Conservation (phyloP, 768 basidiomycete genomes). For the Neoboletus magnificus region DNA sequence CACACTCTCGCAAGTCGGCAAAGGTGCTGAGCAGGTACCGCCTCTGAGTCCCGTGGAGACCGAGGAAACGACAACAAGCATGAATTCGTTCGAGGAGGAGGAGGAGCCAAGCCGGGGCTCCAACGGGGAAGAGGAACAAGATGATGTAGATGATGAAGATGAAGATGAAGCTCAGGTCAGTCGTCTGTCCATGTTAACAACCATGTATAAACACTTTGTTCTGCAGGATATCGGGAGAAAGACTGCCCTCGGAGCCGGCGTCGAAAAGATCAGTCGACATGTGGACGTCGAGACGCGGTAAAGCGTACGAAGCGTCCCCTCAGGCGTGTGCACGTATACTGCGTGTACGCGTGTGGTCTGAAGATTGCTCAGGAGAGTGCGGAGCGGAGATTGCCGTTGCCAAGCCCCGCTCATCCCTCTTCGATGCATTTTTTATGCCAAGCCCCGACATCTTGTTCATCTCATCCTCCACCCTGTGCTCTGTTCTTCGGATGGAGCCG, state of each 20-base stretch:
- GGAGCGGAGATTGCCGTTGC: slow-evolving; percentile 1
- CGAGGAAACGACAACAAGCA: slow-evolving; percentile 4
- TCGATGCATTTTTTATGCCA: slow-evolving; percentile 1
- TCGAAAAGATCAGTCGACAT: slow-evolving; percentile 37
- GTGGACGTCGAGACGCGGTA: slow-evolving; percentile 21
- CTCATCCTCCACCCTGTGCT: background rate
- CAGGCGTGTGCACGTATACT: background rate
- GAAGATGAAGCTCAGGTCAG: slow-evolving; percentile 23
- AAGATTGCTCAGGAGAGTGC: slow-evolving; percentile 3
- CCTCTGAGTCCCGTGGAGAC: slow-evolving; percentile 11
- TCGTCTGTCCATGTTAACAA: background rate
- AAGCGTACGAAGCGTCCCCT: background rate
- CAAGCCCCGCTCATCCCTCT: slow-evolving; percentile 9
- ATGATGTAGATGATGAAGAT: slow-evolving; percentile 17
- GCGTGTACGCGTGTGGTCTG: background rate
- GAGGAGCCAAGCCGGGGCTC: slow-evolving; percentile 3
- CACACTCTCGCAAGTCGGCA: slow-evolving; percentile 6
- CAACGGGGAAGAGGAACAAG: slow-evolving; percentile 15
- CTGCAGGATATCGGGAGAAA: slow-evolving; percentile 27
- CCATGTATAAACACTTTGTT: slow-evolving; percentile 3
- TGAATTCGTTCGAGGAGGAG: slow-evolving; percentile 12
- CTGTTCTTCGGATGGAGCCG: background rate
- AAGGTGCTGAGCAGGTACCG: background rate
- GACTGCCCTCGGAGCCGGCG: slow-evolving; percentile 34
- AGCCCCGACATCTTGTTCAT: background rate